Percentiles rank a stretch among this genome's conserved stretches.
Conservation (phyloP, 2,329 filamentous ascomycete species). For the Monosporascus cannonballus region DNA sequence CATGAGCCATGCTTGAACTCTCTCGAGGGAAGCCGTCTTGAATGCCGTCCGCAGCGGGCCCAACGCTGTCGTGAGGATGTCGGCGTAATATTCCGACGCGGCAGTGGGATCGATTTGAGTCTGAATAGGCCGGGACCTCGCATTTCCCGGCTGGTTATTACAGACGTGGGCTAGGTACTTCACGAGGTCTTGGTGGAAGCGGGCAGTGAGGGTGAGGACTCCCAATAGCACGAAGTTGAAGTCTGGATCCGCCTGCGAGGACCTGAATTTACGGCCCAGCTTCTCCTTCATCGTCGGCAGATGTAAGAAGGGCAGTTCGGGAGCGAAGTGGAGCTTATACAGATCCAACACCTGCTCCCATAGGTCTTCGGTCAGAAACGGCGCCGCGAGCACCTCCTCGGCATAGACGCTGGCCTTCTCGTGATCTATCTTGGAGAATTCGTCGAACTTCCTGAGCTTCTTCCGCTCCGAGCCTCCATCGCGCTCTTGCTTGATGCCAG, state of each 20-base stretch:
- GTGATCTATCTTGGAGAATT: conserved; percentile 33
- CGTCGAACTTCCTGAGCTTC: conserved; percentile 37
- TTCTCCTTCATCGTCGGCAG: conserved; percentile 54
- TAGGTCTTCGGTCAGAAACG: conserved; percentile 55
- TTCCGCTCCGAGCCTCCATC: conserved; percentile 44
- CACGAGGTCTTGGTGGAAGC: conserved; percentile 58
- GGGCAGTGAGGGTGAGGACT: conserved; percentile 62
- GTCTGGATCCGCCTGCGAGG: conserved; percentile 34
- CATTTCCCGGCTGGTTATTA: conserved; percentile 25
- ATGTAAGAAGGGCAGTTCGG: conserved; percentile 68
- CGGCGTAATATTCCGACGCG: conserved; percentile 60
- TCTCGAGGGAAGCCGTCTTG: conserved; percentile 50
- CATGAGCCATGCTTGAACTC: conserved; percentile 64
- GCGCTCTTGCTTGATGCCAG: conserved; percentile 33
- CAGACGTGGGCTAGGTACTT: conserved; percentile 42
- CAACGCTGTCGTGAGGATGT: conserved; percentile 47
- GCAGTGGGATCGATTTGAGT: conserved; percentile 42
- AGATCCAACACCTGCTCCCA: conserved; percentile 67
- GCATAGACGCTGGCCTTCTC: conserved; percentile 32
- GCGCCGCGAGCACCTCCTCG: conserved; percentile 56
- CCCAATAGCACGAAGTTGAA: conserved; percentile 56
- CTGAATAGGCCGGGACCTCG: conserved; percentile 28
- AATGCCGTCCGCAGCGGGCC: conserved; percentile 42
- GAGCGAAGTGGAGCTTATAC: conserved; percentile 65
- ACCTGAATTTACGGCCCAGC: conserved; percentile 36